Conservation (phyloP, 2,329 filamentous ascomycete genomes). For the Shiraia bambusicola region DNA sequence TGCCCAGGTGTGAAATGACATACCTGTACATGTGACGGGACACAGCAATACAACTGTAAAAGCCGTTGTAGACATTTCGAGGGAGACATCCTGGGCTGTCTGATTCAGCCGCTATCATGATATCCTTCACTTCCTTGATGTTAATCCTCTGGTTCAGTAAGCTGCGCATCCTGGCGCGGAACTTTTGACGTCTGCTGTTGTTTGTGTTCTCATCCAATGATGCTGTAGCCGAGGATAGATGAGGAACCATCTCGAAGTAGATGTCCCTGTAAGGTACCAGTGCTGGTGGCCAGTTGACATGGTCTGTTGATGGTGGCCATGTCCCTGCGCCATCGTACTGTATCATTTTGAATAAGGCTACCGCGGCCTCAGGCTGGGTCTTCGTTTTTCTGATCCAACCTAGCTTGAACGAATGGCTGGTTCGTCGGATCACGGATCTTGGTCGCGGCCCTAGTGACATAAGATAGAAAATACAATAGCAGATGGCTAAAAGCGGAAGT, state of each 20-base stretch:
- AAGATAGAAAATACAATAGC: no score
- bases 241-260: slow-evolving; percentile 5
- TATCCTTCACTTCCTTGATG: neutral
- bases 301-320: slow-evolving; percentile 5
- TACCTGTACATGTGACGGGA: slow-evolving; percentile 1
- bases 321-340: slow-evolving; percentile 3
- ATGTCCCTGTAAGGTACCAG: slow-evolving; percentile 5
- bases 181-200: neutral
- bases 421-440: no score
- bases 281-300: neutral
- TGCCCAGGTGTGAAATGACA: no score
- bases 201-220: slow-evolving; percentile 5
- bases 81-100: neutral
- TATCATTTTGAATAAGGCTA: neutral
- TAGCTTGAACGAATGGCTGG: no score
- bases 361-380: neutral
- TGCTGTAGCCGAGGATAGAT: slow-evolving; percentile 1
- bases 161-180: neutral
- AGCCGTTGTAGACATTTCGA: slow-evolving; percentile 3
- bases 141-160: slow-evolving; percentile 1
- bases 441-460: no score
- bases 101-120: neutral
- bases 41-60: slow-evolving; percentile 4
- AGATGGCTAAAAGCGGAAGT: no score
- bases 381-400: neutral